phyloP scores from a whole-genome alignment of 2,329 filamentous ascomycete species.

The Neonectria sp. region DNA sequence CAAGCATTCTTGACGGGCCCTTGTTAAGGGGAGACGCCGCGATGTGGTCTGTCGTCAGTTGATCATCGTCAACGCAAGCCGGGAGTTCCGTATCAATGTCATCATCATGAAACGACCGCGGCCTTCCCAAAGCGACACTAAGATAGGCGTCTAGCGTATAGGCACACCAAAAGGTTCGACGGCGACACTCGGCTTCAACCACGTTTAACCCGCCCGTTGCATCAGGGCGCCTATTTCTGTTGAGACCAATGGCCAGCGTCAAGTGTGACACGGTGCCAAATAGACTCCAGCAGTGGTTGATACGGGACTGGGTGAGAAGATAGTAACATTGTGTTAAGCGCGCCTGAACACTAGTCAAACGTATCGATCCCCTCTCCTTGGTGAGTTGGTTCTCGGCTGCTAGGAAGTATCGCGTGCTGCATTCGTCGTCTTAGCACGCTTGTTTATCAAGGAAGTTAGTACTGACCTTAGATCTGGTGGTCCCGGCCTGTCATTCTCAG shows the following conservation, averaged over 20 bases:
- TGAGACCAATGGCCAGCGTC: constrained; percentile 53
- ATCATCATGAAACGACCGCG: constrained; percentile 45
- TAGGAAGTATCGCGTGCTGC: constrained; percentile 43
- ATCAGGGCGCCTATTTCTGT: constrained; percentile 36
- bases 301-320: constrained; percentile 59
- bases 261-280: constrained; percentile 61
- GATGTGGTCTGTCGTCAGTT: constrained; percentile 40
- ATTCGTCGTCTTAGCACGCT: neutral
- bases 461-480: constrained; percentile 43
- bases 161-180: constrained; percentile 46
- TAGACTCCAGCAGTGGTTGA: constrained; percentile 64
- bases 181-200: constrained; percentile 42
- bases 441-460: accelerated
- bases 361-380: constrained; percentile 56
- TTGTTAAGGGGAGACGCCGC: constrained; percentile 20
- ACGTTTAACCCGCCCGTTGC: constrained; percentile 34
- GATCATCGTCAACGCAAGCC: constrained; percentile 40
- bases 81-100: constrained; percentile 46
- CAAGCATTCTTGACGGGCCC: constrained; percentile 51
- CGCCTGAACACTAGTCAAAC: constrained; percentile 59
- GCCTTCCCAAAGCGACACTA: constrained; percentile 42
- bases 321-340: constrained; percentile 60
- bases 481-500: constrained; percentile 43
- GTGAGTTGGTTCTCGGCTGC: constrained; percentile 56
- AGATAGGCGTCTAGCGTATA: constrained; percentile 46